These are phyloP conservation scores for Nyssa sinensis DNA, from an alignment of 148 eudicot genomes.

Conservation along the genomic window DNA sequence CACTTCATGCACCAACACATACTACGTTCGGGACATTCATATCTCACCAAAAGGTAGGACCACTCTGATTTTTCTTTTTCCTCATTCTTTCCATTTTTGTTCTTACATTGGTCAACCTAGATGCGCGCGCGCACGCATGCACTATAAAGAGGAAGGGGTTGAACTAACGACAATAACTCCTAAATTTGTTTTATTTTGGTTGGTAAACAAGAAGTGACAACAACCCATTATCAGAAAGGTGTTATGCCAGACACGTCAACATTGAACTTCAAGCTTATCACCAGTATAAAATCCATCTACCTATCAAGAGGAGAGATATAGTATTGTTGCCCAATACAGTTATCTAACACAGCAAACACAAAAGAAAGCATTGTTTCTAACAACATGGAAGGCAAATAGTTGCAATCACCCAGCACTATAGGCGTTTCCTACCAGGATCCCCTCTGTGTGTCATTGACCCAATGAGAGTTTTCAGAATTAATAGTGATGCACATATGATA, in stretches of 20 bases:
- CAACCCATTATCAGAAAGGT: background rate
- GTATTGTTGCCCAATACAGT: background rate
- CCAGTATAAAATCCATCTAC: no score
- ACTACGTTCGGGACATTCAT: background rate
- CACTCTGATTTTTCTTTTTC: background rate
- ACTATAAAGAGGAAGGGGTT: background rate
- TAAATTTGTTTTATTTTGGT: background rate
- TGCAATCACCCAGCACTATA: constrained; percentile 3
- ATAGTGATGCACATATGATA: background rate
- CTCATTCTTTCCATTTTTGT: background rate
- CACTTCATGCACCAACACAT: background rate
- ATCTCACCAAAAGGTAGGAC: no score
- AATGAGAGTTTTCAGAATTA: background rate
- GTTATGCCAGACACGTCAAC: background rate
- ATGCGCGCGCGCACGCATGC: no score
- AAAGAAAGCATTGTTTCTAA: background rate
- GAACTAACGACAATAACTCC: background rate
- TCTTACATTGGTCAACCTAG: background rate
- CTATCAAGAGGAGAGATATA: no score
- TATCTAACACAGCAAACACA: background rate
- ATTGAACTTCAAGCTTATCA: background rate
- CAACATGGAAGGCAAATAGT: constrained; percentile 6
- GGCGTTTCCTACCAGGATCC: background rate
- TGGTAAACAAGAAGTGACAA: background rate
- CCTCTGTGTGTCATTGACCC: background rate